These are phyloP conservation scores for Penstemon eatonii DNA, from an alignment of 257 asterid species.

Conservation along the genomic window DNA sequence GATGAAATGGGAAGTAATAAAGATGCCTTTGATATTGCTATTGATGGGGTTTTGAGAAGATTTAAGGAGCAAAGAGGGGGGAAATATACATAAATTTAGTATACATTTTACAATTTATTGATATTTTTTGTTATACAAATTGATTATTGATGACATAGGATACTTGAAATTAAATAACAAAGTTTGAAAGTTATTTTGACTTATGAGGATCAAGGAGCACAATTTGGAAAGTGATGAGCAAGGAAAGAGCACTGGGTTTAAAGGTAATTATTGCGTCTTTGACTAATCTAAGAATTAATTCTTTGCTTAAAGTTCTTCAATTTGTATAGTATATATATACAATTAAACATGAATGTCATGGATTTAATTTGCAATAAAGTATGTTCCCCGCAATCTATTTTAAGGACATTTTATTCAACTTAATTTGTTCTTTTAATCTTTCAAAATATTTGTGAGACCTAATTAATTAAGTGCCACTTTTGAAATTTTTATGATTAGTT, in stretches of 20 bases:
- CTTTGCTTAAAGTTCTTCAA: neutral
- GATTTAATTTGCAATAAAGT: neutral
- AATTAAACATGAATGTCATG: neutral
- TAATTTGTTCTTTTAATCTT: too few species aligned
- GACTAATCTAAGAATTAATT: neutral
- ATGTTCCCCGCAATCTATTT: neutral
- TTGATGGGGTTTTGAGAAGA: slow-evolving; percentile 52
- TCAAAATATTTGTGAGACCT: too few species aligned
- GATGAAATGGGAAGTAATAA: slow-evolving; percentile 14
- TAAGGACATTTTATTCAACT: too few species aligned
- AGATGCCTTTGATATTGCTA: slow-evolving; percentile 59
- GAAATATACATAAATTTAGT: neutral
- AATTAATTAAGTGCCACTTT: too few species aligned
- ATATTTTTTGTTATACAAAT: neutral
- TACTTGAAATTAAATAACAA: neutral
- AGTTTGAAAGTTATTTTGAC: neutral
- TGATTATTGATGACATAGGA: neutral
- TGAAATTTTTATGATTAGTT: too few species aligned
- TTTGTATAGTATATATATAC: too few species aligned
- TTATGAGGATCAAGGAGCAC: slow-evolving; percentile 2
- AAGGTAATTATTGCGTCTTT: slow-evolving; percentile 27
- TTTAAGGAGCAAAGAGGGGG: slow-evolving; percentile 24
- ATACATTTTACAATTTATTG: neutral
- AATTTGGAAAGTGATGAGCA: neutral
- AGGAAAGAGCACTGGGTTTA: slow-evolving; percentile 4